Base-by-base conservation (phyloP, 2,329 filamentous ascomycete species). In the Fusarium beomiforme region DNA sequence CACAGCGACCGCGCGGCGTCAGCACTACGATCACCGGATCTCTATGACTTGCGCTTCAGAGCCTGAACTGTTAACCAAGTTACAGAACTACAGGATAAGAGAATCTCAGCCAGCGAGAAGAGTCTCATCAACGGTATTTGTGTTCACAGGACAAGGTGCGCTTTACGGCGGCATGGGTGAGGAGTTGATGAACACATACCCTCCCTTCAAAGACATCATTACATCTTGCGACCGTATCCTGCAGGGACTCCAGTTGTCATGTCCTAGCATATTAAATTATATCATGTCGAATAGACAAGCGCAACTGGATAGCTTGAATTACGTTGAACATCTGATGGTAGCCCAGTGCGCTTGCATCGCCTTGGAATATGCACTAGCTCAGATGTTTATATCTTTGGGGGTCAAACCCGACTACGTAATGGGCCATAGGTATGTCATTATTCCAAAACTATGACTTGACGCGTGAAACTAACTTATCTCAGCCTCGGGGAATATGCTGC, bases 401-500 rank as follows among this genome's bases (percentile, higher is more conserved):
- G 23, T 59, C 11, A 54, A 44, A 8, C 39, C 57, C 7, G 6
- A 59, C 14, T 54, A 44, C 37, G 19, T 59, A 6, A n/a, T 59
- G 3, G 57, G 57, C 4, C 57, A 59, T 19, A 59, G 57, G 56
- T 59, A 26, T 29, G 56, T 57, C 19, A 6, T 12, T 19, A 24
- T n/a, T 14, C 9, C 2, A 3, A 6, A 31, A 10, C 13, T 2
- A 14, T 3, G 23, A 17, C 6, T 21, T 16, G 5, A 9, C 19
- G 12, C 36, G 17, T 13, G 21, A 17, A 1, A 50, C 43, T 58
- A 16, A 58, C 16, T 12, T 10, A n/a, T 10, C 24, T 1, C 9
- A 59, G 56, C n/a, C 37, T 59, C 3, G 57, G 57, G 6, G 57
- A 59, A 17, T 59, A 59, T 10, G 31, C 57, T 3, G 57, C 57